phyloP scores from a whole-genome alignment of 257 asterid genomes.

The Solanum corneliomulleri region DNA sequence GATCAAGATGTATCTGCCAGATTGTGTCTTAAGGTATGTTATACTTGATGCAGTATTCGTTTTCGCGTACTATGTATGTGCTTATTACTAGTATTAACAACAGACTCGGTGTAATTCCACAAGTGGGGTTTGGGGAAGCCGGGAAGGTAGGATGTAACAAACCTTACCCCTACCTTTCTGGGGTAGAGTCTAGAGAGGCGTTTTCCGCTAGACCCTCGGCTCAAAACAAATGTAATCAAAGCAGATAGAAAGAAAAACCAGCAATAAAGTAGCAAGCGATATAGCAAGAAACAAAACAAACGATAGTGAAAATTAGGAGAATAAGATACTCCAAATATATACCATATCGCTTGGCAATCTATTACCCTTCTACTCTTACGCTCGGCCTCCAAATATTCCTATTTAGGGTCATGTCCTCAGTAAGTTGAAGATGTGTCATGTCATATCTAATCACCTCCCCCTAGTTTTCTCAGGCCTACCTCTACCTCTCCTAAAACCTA shows the following conservation, averaged over 20 bases:
- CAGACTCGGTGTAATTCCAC: background rate
- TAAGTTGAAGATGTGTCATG: background rate
- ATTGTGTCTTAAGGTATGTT: slow-evolving; percentile 63
- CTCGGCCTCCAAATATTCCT: background rate
- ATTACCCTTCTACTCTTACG: background rate
- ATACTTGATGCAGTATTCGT: background rate
- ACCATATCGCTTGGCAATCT: background rate
- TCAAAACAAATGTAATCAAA: background rate
- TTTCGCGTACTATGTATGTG: background rate
- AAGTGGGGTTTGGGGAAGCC: background rate
- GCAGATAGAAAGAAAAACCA: background rate
- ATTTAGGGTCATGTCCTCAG: background rate
- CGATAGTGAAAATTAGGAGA: background rate
- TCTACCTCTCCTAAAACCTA: background rate
- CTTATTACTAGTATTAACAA: background rate
- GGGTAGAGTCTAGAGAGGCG: background rate
- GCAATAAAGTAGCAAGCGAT: background rate
- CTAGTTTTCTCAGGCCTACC: background rate
- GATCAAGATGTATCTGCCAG: slow-evolving; percentile 94
- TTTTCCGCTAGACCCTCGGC: background rate
- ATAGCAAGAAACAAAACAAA: background rate
- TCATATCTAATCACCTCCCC: background rate
- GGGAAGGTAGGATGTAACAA: background rate
- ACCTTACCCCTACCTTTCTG: background rate
- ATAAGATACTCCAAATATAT: background rate